A percentile compares a stretch with the other conserved stretches of the same genome.
These are phyloP conservation scores for Byssochlamys sp. DNA, from an alignment of 2,329 filamentous ascomycete genomes.

Conservation along the genomic window DNA sequence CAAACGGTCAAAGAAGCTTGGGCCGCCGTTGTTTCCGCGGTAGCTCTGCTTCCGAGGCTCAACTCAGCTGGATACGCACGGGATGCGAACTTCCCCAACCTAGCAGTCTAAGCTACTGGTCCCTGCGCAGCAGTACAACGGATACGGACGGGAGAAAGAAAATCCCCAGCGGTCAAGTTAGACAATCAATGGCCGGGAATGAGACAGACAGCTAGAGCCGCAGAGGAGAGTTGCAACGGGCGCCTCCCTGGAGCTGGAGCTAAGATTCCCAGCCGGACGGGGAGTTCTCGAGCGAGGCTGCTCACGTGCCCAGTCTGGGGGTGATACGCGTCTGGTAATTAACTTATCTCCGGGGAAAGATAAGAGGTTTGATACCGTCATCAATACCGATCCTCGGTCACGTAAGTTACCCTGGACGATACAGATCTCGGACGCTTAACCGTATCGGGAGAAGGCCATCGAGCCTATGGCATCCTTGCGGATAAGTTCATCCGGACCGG, in stretches of 20 bases:
- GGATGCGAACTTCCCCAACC: background rate
- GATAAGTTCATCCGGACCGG: background rate
- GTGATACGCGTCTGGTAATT: background rate
- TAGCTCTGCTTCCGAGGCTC: background rate
- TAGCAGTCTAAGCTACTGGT: slow-evolving; percentile 1
- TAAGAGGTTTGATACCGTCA: background rate
- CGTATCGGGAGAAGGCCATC: background rate
- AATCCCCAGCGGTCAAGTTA: background rate
- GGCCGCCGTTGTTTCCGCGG: background rate
- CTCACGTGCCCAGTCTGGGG: background rate
- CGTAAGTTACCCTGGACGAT: background rate
- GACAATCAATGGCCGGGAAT: background rate
- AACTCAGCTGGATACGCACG: background rate
- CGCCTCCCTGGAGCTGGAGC: background rate
- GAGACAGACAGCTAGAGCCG: background rate
- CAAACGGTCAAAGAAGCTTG: background rate
- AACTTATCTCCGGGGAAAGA: background rate
- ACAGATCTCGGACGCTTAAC: background rate
- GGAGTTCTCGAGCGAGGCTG: background rate
- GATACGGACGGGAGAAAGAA: background rate
- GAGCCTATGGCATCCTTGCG: background rate
- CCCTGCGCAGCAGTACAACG: background rate
- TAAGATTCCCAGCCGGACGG: background rate
- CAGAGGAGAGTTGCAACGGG: background rate
- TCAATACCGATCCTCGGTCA: background rate